Evolutionary conservation across 2,329 filamentous ascomycete species (phyloP).

Genomic region (Furcasterigmium sp.): DNA sequence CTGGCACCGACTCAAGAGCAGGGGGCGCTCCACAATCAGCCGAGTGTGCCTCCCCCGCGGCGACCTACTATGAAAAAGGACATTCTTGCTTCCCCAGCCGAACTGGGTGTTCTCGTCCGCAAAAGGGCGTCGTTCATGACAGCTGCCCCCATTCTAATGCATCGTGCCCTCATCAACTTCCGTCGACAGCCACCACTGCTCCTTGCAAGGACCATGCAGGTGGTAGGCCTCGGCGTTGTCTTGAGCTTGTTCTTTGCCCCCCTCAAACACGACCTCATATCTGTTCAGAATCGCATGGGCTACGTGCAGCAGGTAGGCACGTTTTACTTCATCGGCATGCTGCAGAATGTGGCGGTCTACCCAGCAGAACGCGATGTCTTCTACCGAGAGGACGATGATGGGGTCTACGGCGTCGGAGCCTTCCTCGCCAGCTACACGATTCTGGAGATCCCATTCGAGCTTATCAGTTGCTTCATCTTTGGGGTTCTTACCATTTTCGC

Average conservation of each 20-base stretch:
- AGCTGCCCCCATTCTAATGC: slow-evolving; percentile 63
- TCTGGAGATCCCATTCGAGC: slow-evolving; percentile 68
- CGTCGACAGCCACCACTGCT: slow-evolving; percentile 60
- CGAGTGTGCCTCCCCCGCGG: neutral
- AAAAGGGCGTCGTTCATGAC: slow-evolving; percentile 55
- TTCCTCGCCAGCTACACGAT: slow-evolving; percentile 67
- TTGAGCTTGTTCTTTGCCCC: slow-evolving; percentile 68
- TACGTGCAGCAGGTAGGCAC: slow-evolving; percentile 68
- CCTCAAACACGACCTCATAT: slow-evolving; percentile 61
- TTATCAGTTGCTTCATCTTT: slow-evolving; percentile 60
- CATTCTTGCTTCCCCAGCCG: slow-evolving; percentile 59
- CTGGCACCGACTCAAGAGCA: no score
- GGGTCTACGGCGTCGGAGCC: slow-evolving; percentile 64
- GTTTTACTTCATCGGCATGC: slow-evolving; percentile 71
- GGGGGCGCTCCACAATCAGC: no score
- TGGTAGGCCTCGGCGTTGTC: slow-evolving; percentile 57
- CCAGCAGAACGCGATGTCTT: slow-evolving; percentile 70
- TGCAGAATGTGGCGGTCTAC: slow-evolving; percentile 73
- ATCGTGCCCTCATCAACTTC: slow-evolving; percentile 64
- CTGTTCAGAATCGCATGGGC: slow-evolving; percentile 68
- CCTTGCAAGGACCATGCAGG: slow-evolving; percentile 61
- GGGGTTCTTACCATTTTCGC: slow-evolving; percentile 59
- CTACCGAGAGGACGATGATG: slow-evolving; percentile 70
- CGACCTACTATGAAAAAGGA: neutral
- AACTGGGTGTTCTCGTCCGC: slow-evolving; percentile 64